Base-by-base conservation (phyloP, 805 yeast species). In the Kodamaea fukazawae region DNA sequence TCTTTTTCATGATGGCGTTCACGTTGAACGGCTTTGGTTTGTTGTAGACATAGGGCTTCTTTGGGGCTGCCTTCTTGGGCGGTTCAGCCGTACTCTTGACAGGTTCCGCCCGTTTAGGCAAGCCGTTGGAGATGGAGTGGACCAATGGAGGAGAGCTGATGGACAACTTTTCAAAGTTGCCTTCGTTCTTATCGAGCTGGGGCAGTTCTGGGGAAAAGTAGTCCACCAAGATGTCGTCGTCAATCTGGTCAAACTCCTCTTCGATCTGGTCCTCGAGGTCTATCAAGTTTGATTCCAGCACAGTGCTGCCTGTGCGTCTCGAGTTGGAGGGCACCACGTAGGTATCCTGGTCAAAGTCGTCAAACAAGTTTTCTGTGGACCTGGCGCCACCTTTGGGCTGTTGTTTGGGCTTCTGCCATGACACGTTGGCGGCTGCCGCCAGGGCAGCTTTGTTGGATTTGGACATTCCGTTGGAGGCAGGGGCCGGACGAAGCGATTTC, bases 11-110 rank as follows among this genome's bases (percentile, higher is more conserved):
- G 29, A 66, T 44, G 15, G 57, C 54, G 29, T 53, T 53, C 17
- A 67, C 51, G 42, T 67, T 63, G 41, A 68, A 43, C 1, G 73
- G 73, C 42, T 63, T 58, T 2, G 74, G 73, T 45, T 67, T 60
- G 23, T 50, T 60, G 48, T 67, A 69, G 7, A 58, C 48, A 42
- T 65, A 67, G 17, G 54, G 52, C 32, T 48, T 32, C 25, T 38
- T 38, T 20, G 34, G 29, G 3, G 29, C 28, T 3, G 30, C 29
- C 8, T 17, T 7, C 12, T 32, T 37, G 5, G 35, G 13, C 17
- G 18, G 23, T 2, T 36, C 39, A 11, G 22, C 8, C 13, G 28
- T 27, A 13, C 33, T 28, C 20, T 36, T 36, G 12, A 34, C n/a
- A 13, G 20, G 35, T n/a, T 31, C 40, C 7, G 33, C 32, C 23